Evolutionary conservation across 228 moss, liverwort and hornwort species (phyloP), one percentile per base, ranked within the genome.

Genomic region (Sphagnum fallax): DNA sequence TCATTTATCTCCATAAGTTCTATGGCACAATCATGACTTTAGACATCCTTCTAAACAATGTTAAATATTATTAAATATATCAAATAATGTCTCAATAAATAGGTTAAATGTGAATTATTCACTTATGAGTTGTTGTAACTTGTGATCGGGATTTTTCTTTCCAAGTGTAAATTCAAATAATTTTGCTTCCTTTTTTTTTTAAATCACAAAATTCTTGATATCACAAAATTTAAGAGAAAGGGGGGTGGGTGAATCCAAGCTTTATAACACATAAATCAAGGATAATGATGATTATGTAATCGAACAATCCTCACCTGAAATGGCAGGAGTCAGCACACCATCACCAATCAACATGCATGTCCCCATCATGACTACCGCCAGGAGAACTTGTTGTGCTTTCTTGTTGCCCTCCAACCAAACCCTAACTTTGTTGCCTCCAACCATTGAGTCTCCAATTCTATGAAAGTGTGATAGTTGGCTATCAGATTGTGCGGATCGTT

Each of bases 331-430:
- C 9, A 87, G 71, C 5, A 79, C 77, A 66, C 84, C 84, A 67
- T 84, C 87, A 4, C 87, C 87, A 16, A 87, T 76, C 50, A 87
- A 51, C 84, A 87, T 87, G 71, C 84, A 83, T 0, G 83, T 83
- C 60, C 84, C 81, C 66, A 87, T 51, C 80, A 76, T 81, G 63
- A 84, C 87, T 48, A 87, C 72, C 66, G 81, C 72, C 1, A 81
- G 66, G 57, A 87, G 83, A 63, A 69, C 57, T 69, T 76, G 49
- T 49, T 81, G 84, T 4, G 76, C 75, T 5, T 5, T 32, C 64
- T 75, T 61, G 50, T 75, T 72, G 13, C 72, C 49, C 63, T 88
- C 77, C 52, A 87, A 59, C 72, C 79, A 84, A 11, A 32, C 69
- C 69, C 65, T 79, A 62, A 74, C 64, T 60, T 18, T 79, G 60